Conservation (phyloP, 148 eudicot genomes). For the Oxyria digyna region DNA sequence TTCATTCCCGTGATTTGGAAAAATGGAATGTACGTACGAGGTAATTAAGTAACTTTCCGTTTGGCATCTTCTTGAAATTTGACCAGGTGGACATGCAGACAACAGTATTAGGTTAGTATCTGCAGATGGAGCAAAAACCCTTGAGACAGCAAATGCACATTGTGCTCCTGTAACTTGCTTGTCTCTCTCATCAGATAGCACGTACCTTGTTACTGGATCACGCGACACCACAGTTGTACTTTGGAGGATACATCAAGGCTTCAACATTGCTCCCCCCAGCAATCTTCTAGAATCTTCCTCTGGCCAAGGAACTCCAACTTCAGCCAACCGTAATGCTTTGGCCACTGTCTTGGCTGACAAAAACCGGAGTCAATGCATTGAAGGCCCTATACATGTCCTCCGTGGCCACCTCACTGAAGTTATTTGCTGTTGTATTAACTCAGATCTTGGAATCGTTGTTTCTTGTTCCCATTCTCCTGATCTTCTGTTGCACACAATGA, state of each 20-base stretch:
- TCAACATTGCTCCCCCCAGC: conserved; percentile 28
- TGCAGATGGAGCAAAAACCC: conserved; percentile 76
- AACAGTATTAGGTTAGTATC: conserved; percentile 77
- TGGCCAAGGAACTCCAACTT: conserved; percentile 39
- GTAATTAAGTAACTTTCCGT: neutral
- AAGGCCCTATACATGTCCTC: conserved; percentile 89
- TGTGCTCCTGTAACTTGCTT: conserved; percentile 96
- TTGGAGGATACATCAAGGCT: conserved; percentile 66
- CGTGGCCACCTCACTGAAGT: conserved; percentile 87
- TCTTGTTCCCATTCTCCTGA: conserved; percentile 80
- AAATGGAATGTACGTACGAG: neutral
- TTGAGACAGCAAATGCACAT: conserved; percentile 85
- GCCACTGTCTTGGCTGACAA: conserved; percentile 41
- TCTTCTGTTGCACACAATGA: conserved; percentile 59
- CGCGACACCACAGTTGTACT: conserved; percentile 70
- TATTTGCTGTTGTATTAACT: conserved; percentile 68
- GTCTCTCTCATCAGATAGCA: conserved; percentile 69
- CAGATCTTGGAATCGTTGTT: conserved; percentile 80
- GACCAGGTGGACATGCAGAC: conserved; percentile 90
- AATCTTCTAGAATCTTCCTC: conserved; percentile 36
- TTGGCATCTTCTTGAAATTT: neutral
- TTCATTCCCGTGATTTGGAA: neutral
- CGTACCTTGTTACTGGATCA: conserved; percentile 86
- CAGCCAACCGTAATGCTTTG: conserved; percentile 33
- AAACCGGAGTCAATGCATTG: conserved; percentile 49